Percentiles rank a stretch among this genome's conserved stretches.
Conservation (phyloP, 106 monocot genomes). For the Vanilla planifolia region DNA sequence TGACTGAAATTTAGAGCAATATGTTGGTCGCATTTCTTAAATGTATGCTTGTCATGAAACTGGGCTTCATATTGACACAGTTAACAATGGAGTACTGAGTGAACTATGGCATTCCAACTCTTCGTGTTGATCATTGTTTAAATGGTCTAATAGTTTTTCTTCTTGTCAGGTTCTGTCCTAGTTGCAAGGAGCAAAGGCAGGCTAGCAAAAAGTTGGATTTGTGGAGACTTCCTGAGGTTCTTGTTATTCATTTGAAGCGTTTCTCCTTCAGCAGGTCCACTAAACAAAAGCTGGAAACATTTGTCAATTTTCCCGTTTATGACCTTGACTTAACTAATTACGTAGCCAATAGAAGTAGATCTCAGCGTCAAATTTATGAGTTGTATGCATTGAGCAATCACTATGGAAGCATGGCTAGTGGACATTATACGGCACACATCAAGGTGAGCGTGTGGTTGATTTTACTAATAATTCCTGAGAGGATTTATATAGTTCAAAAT, state of each 20-base stretch:
- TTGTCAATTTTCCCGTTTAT: slow-evolving; percentile 92
- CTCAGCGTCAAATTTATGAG: slow-evolving; percentile 73
- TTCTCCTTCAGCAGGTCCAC: slow-evolving; percentile 90
- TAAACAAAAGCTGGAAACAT: slow-evolving; percentile 95
- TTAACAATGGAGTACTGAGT: too few relatives aligned
- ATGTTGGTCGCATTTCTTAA: too few relatives aligned
- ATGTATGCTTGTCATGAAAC: too few relatives aligned
- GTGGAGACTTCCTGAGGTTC: slow-evolving; percentile 95
- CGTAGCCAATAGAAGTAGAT: slow-evolving; percentile 69
- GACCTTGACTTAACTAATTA: slow-evolving; percentile 90
- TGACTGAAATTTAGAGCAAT: too few relatives aligned
- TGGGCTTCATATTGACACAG: too few relatives aligned
- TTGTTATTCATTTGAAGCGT: slow-evolving; percentile 96
- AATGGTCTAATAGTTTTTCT: too few relatives aligned
- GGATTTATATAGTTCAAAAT: background rate
- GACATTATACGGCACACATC: slow-evolving; percentile 96
- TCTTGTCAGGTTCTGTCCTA: slow-evolving; percentile 74
- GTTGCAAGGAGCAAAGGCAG: slow-evolving; percentile 94
- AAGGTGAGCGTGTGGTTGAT: slow-evolving; percentile 42
- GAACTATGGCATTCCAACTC: too few relatives aligned
- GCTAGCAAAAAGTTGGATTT: slow-evolving; percentile 98
- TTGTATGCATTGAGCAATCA: slow-evolving; percentile 95
- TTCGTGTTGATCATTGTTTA: too few relatives aligned
- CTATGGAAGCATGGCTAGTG: slow-evolving; percentile 97
- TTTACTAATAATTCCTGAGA: slow-evolving; percentile 1